Evolutionary conservation across 805 yeast species (phyloP).

Genomic region (Lipomyces mesembrius): DNA sequence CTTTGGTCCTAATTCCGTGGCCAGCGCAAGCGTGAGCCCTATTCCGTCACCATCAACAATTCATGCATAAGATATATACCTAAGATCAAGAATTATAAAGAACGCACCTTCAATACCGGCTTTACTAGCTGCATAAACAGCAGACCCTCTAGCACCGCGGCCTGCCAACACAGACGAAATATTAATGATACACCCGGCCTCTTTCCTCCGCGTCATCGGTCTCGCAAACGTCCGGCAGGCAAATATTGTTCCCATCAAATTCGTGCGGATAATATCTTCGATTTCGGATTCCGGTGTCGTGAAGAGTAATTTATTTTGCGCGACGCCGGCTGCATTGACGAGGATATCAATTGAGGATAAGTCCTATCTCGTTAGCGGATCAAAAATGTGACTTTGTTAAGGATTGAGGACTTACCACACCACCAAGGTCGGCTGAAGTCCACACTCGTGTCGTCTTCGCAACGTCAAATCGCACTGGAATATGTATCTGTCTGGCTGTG

Average conservation of each 20-base stretch:
- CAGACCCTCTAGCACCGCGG: constrained; percentile 44
- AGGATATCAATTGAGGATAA: constrained; percentile 50
- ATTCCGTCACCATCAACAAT: not conserved
- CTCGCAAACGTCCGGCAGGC: constrained; percentile 58
- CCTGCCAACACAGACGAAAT: constrained; percentile 67
- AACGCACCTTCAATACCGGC: constrained; percentile 57
- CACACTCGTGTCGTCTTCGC: constrained; percentile 21
- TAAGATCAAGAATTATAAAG: not conserved
- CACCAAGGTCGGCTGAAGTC: constrained; percentile 28
- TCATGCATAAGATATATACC: not conserved
- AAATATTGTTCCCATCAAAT: constrained; percentile 65
- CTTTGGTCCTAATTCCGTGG: constrained; percentile 59
- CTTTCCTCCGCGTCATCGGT: constrained; percentile 53
- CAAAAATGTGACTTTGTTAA: not conserved
- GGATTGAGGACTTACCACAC: not conserved
- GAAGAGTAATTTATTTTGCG: constrained; percentile 60
- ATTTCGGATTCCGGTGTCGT: constrained; percentile 52
- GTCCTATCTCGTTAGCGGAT: constrained; percentile 6
- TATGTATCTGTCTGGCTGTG: constrained; percentile 21
- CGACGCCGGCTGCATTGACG: constrained; percentile 62
- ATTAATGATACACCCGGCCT: constrained; percentile 56
- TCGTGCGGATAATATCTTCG: constrained; percentile 55
- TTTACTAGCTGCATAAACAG: constrained; percentile 70
- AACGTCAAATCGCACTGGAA: constrained; percentile 29
- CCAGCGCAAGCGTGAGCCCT: constrained; percentile 63